A percentile compares a stretch with the other conserved stretches of the same genome.
Conservation (phyloP, 1,284 basidiomycete genomes). For the Sporisorium scitamineum region DNA sequence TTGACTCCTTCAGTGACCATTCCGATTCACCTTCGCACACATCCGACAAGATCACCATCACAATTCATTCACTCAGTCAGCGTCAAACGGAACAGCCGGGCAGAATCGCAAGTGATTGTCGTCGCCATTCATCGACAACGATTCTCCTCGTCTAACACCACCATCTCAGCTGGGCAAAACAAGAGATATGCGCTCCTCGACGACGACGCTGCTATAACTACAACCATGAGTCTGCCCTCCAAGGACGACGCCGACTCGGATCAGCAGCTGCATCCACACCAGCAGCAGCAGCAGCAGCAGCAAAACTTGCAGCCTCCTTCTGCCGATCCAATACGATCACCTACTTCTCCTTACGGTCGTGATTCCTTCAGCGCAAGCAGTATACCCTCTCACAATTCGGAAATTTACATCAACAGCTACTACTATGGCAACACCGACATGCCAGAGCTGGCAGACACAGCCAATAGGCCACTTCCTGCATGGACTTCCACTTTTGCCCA, state of each 20-base stretch:
- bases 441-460: conserved; percentile 25
- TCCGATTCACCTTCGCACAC: background rate
- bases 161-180: conserved; percentile 3
- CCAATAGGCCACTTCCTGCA: conserved; percentile 14
- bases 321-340: conserved; percentile 18
- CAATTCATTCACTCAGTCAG: background rate
- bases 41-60: conserved; percentile 1
- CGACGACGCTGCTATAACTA: background rate
- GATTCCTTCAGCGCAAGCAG: conserved; percentile 43
- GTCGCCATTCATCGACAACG: background rate
- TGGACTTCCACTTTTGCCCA: conserved; percentile 20
- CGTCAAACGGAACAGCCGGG: conserved; percentile 5
- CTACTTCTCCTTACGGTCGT: conserved; percentile 25
- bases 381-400: conserved; percentile 48
- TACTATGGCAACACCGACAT: conserved; percentile 56
- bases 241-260: background rate
- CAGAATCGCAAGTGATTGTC: background rate
- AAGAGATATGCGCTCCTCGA: conserved; percentile 1
- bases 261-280: background rate
- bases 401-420: conserved; percentile 55
- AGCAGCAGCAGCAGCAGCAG: conserved; percentile 5
- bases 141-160: background rate
- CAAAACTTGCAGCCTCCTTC: conserved; percentile 20
- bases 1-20: background rate
- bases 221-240: conserved; percentile 8